Conservation (phyloP, 495 filamentous ascomycete genomes). For the Margaritispora aquatica region DNA sequence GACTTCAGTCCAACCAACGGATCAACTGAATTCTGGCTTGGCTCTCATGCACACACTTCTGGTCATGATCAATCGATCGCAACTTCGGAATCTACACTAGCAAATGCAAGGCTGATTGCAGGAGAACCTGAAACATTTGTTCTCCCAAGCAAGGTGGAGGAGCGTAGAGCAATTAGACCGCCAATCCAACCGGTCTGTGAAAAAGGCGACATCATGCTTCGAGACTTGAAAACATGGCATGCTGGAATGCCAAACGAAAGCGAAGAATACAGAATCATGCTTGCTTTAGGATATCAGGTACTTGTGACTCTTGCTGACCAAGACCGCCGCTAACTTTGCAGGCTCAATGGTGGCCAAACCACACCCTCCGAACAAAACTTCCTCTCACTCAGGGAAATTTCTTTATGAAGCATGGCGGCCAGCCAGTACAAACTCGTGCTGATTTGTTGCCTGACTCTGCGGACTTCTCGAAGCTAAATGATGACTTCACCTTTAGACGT, state of each 20-base stretch:
- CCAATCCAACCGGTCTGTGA: conserved; percentile 33
- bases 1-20: conserved; percentile 30
- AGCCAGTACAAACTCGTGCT: conserved; percentile 21
- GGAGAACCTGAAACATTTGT: conserved; percentile 20
- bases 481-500: conserved; percentile 19
- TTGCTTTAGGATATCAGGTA: conserved; percentile 32
- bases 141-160: conserved; percentile 25
- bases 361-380: conserved; percentile 20
- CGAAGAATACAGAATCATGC: conserved; percentile 36
- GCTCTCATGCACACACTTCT: conserved; percentile 30
- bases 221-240: conserved; percentile 40
- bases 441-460: conserved; percentile 18
- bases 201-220: conserved; percentile 34
- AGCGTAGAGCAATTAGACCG: conserved; percentile 25
- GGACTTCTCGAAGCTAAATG: conserved; percentile 20
- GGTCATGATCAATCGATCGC: conserved; percentile 22
- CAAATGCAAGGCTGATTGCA: conserved; percentile 19
- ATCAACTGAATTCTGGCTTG: conserved; percentile 39
- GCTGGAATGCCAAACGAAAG: conserved; percentile 39
- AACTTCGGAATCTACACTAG: conserved; percentile 18
- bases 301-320: background rate
- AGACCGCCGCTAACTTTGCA: background rate
- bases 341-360: conserved; percentile 24
- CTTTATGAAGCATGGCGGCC: conserved; percentile 20
- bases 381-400: conserved; percentile 21